Conservation (phyloP, 2,329 filamentous ascomycete species). For the Dactylellina cionopaga region DNA sequence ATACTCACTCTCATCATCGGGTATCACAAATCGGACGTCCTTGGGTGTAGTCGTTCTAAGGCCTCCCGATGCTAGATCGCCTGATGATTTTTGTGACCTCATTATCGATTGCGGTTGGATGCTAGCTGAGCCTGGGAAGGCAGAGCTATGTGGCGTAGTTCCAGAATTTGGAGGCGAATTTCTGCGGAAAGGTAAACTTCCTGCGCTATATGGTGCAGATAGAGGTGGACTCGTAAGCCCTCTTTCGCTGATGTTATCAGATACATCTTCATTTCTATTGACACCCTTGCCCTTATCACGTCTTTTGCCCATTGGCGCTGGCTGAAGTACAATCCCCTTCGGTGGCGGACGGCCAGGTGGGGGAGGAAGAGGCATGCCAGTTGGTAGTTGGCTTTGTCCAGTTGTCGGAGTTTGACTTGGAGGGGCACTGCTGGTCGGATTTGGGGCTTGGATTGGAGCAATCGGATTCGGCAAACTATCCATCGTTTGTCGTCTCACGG, state of each 20-base stretch:
- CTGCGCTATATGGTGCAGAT: conserved; percentile 48
- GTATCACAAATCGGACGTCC: conserved; percentile 51
- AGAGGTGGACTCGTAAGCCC: conserved; percentile 37
- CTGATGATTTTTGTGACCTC: conserved; percentile 52
- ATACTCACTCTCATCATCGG: conserved; percentile 51
- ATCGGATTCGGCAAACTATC: conserved; percentile 17
- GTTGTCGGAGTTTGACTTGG: conserved; percentile 49
- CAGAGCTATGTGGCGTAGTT: conserved; percentile 47
- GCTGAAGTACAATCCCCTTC: conserved; percentile 39
- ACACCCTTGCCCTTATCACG: conserved; percentile 45
- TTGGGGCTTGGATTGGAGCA: conserved; percentile 6
- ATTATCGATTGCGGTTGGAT: conserved; percentile 52
- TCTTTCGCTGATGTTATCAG: conserved; percentile 28
- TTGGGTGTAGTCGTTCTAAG: conserved; percentile 49
- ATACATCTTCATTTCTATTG: conserved; percentile 2
- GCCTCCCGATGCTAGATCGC: conserved; percentile 49
- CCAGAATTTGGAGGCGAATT: conserved; percentile 41
- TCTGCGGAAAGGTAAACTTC: conserved; percentile 46
- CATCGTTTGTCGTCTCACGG: conserved; percentile 37
- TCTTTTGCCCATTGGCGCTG: conserved; percentile 45
- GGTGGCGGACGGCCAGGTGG: conserved; percentile 43
- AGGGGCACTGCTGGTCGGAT: neutral
- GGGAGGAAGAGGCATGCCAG: conserved; percentile 35
- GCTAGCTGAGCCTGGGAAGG: conserved; percentile 32
- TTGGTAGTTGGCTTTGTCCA: conserved; percentile 18